Evolutionary conservation across 1,284 basidiomycete species (phyloP).

Genomic region (Phlebopus sp.): DNA sequence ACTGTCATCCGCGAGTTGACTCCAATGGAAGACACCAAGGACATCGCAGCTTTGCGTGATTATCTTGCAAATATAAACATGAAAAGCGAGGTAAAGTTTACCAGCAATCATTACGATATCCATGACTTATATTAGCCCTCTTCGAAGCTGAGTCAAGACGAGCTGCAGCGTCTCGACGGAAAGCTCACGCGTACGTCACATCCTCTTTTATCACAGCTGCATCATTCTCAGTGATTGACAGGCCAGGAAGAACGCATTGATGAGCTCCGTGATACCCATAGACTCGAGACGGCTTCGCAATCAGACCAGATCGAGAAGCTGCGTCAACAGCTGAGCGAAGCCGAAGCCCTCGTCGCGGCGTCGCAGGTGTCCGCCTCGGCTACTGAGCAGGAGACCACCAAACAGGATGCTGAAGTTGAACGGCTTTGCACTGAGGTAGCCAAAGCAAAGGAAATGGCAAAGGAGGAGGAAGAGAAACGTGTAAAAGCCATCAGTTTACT

Average conservation of each 20-base stretch:
- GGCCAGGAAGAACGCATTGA: constrained; percentile 83
- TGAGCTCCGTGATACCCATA: constrained; percentile 81
- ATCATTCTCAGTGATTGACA: constrained; percentile 31
- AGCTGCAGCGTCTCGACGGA: constrained; percentile 68
- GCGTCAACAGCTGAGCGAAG: constrained; percentile 63
- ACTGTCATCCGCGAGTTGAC: constrained; percentile 70
- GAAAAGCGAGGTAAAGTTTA: constrained; percentile 62
- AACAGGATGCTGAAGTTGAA: constrained; percentile 52
- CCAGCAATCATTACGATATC: not conserved
- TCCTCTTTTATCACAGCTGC: not conserved
- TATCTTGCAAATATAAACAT: constrained; percentile 67
- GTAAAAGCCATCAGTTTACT: constrained; percentile 88
- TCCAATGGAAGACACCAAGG: constrained; percentile 64
- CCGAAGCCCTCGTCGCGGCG: constrained; percentile 65
- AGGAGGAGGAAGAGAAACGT: constrained; percentile 94
- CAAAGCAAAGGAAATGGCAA: constrained; percentile 59
- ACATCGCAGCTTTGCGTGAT: constrained; percentile 67
- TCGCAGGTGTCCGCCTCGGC: constrained; percentile 46
- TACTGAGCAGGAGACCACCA: constrained; percentile 45
- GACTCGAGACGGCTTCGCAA: constrained; percentile 73
- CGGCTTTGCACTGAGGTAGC: constrained; percentile 60
- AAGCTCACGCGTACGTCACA: constrained; percentile 61
- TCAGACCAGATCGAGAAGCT: constrained; percentile 71
- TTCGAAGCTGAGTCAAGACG: constrained; percentile 62
- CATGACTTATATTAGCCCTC: constrained; percentile 1